These are phyloP conservation scores for Xylariaceae sp. DNA, from an alignment of 2,329 filamentous ascomycete species.

Conservation along the genomic window DNA sequence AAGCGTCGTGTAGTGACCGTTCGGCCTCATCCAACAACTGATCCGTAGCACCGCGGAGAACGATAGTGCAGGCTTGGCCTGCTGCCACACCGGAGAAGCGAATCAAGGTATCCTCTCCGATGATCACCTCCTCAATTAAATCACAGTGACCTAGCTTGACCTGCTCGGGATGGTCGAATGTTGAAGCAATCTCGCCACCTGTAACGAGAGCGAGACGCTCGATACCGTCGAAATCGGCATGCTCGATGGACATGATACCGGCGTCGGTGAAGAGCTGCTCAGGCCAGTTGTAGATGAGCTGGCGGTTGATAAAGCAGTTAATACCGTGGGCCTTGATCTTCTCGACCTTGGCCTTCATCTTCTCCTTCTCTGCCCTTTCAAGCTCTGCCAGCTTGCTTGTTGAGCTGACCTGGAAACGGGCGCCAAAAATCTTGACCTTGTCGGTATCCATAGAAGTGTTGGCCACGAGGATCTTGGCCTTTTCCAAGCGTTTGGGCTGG, in stretches of 20 bases:
- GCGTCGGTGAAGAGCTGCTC: conserved; percentile 98
- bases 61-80: conserved; percentile 91
- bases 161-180: conserved; percentile 95
- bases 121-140: conserved; percentile 94
- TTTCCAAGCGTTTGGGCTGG: conserved; percentile 94
- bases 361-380: conserved; percentile 96
- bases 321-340: conserved; percentile 98
- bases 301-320: conserved; percentile 99
- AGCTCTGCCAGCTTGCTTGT: conserved; percentile 97
- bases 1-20: conserved; percentile 88
- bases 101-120: conserved; percentile 95
- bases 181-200: conserved; percentile 93
- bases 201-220: conserved; percentile 92
- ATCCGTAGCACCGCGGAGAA: conserved; percentile 91
- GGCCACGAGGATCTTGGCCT: conserved; percentile 95
- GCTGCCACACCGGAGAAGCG: conserved; percentile 95
- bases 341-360: conserved; percentile 99
- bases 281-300: conserved; percentile 99
- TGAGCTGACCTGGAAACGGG: conserved; percentile 90
- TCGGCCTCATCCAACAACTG: conserved; percentile 96
- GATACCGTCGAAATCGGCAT: conserved; percentile 97
- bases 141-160: conserved; percentile 96
- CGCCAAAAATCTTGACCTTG: conserved; percentile 99
- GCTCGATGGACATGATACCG: conserved; percentile 97
- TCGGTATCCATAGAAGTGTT: conserved; percentile 99